Base-by-base conservation (phyloP, 1,284 basidiomycete genomes). In the Puccinia novopanici region DNA sequence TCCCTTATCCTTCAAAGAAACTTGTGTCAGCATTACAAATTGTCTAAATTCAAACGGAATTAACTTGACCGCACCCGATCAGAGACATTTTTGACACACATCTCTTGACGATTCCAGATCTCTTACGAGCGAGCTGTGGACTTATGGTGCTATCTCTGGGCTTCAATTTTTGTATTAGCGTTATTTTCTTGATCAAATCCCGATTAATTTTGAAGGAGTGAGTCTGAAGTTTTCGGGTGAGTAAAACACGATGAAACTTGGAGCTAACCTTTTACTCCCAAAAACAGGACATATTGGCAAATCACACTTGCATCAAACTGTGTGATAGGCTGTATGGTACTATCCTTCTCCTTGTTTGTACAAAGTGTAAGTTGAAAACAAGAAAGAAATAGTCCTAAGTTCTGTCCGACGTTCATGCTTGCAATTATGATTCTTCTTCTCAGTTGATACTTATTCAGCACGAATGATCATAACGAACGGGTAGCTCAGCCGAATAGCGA, bases 231-330 rank as follows among this genome's bases (percentile, higher is more conserved):
- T 37, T 24, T 15, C 2, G 19, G 19, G 34, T 19, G 34, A 10
- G n/a, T 24, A 24, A 48, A 3, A 45, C 15, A 22, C 13, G 27
- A 30, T 30, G 30, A 27, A 24, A 12, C 27, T 4, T 50, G 40
- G 8, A 50, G 24, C 65, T 68, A 19, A 70, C 24, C 15, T 13
- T 37, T 24, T 22, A 27, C 50, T 24, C 4, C 5, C 24, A 34
- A 15, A 70, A 24, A 70, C 30, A 70, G 67, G 34, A 70, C 65
- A 10, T 45, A 42, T 15, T 68, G 65, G 65, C 40, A 68, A 50
- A 45, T 52, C 45, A 70, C 61, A 37, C 61, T 70, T 27, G n/a
- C 48, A 3, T 27, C 45, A 70, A 42, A 50, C 0, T 15, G 50
- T n/a, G 13, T n/a, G 48, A 24, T 9, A 15, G 50, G 37, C 67